phyloP scores from a whole-genome alignment of 108 stramenopile species.

The Cylindrotheca closterium region DNA sequence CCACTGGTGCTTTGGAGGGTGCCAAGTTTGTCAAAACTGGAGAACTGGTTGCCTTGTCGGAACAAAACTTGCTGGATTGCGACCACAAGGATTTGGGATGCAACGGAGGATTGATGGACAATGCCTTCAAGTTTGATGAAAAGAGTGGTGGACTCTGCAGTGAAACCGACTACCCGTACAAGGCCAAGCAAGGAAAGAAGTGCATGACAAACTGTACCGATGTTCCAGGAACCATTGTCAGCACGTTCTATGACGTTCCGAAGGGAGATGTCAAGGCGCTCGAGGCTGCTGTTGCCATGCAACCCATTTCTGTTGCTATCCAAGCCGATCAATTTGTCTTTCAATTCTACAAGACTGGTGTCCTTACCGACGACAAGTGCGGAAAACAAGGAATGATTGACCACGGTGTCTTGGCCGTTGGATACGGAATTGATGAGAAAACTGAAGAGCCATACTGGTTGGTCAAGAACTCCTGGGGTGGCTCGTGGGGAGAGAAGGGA shows the following conservation, averaged over 20 bases:
- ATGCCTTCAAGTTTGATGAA: slow-evolving; percentile 90
- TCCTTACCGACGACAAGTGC: slow-evolving; percentile 72
- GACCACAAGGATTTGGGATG: slow-evolving; percentile 88
- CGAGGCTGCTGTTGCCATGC: slow-evolving; percentile 63
- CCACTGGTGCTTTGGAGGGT: slow-evolving; percentile 93
- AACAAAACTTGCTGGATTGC: slow-evolving; percentile 95
- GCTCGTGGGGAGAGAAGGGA: slow-evolving; percentile 86
- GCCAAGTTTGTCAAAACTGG: slow-evolving; percentile 85
- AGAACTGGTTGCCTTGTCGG: slow-evolving; percentile 83
- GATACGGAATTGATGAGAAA: slow-evolving; percentile 87
- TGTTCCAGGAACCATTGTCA: slow-evolving; percentile 70
- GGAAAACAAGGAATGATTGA: slow-evolving; percentile 77
- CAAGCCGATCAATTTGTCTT: slow-evolving; percentile 82
- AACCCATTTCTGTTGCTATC: slow-evolving; percentile 82
- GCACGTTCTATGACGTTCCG: slow-evolving; percentile 81
- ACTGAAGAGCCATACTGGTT: slow-evolving; percentile 64
- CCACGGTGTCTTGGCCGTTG: slow-evolving; percentile 96
- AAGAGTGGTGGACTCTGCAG: slow-evolving; percentile 78
- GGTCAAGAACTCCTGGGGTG: slow-evolving; percentile 82
- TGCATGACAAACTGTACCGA: slow-evolving; percentile 71
- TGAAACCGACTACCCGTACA: slow-evolving; percentile 92
- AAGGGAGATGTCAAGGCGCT: slow-evolving; percentile 71
- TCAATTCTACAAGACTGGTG: slow-evolving; percentile 96
- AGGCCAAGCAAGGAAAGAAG: slow-evolving; percentile 47
- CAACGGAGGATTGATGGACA: slow-evolving; percentile 96